Evolutionary conservation across 495 filamentous ascomycete genomes (phyloP).

Genomic region (Penicillium tannophilum): DNA sequence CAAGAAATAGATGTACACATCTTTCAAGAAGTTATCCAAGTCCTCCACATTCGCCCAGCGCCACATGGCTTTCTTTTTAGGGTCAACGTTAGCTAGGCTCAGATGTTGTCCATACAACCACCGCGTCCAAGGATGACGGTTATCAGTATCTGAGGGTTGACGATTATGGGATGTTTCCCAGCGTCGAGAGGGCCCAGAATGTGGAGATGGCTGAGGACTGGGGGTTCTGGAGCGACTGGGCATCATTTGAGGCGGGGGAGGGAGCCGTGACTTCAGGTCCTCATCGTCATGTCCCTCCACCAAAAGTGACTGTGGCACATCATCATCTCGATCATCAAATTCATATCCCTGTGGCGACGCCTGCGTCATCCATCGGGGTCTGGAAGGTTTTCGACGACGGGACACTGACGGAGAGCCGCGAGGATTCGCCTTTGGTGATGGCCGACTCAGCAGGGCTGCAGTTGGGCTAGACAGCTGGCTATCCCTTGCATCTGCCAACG

Average conservation of each 20-base stretch:
- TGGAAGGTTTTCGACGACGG: slow-evolving; percentile 33
- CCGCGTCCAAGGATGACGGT: slow-evolving; percentile 27
- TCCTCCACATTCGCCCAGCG: slow-evolving; percentile 93
- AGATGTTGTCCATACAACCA: slow-evolving; percentile 41
- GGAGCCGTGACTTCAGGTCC: slow-evolving; percentile 36
- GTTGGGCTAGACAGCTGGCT: slow-evolving; percentile 64
- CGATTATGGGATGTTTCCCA: slow-evolving; percentile 68
- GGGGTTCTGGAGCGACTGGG: slow-evolving; percentile 27
- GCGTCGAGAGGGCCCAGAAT: slow-evolving; percentile 55
- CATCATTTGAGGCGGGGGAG: slow-evolving; percentile 38
- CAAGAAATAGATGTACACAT: slow-evolving; percentile 89
- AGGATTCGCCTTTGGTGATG: slow-evolving; percentile 16
- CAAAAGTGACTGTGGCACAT: slow-evolving; percentile 86
- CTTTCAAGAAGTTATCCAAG: slow-evolving; percentile 84
- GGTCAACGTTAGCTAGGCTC: slow-evolving; percentile 56
- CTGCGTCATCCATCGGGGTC: slow-evolving; percentile 38
- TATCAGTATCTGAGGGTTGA: slow-evolving; percentile 47
- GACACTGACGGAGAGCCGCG: slow-evolving; percentile 22
- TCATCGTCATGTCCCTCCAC: slow-evolving; percentile 62
- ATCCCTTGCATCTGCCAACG: slow-evolving; percentile 60
- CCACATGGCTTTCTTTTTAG: slow-evolving; percentile 88
- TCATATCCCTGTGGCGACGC: slow-evolving; percentile 36
- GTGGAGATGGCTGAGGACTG: slow-evolving; percentile 51
- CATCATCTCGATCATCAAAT: slow-evolving; percentile 82
- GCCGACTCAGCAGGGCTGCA: slow-evolving; percentile 39